Base-by-base conservation (phyloP, 1,284 basidiomycete genomes). In the Thecaphora thlaspeos region DNA sequence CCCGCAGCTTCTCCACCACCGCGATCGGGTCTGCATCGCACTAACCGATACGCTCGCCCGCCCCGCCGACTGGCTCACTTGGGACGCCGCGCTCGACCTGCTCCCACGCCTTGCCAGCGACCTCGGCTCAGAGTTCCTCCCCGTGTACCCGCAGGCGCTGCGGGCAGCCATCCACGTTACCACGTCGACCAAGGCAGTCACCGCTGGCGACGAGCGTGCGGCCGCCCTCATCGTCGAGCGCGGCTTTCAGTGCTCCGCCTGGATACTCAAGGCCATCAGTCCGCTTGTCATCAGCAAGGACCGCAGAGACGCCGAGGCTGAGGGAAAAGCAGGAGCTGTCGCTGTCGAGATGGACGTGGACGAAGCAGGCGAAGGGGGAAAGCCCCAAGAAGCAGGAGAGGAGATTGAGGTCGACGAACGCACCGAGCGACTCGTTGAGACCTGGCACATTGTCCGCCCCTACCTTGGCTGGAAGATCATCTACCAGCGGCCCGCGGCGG, bases 81-180 rank as follows among this genome's bases (percentile, higher is more conserved):
- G 67, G 61, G 75, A 76, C 46, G 71, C 73, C 11, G 59, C 67
- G 1, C 59, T 77, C 24, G 76, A 77, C 41, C 64, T 77, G 11
- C 51, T 76, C n/a, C 74, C 75, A 1, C 66, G 74, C n/a, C 63
- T 77, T 14, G 73, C 75, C 3, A 64, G 63, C 23, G 76, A 77
- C 24, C 55, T 76, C 15, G 63, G 66, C 9, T 59, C 68, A 15
- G 74, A 76, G 55, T 76, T 76, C 45, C 34, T 75, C 15, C 75
- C 73, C n/a, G 61, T 73, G 49, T 76, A 71, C 37, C 66, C 71
- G 1, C 45, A 43, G n/a, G 49, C 60, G 23, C 61, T 76, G 5
- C 48, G 43, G 14, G 68, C 71, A n/a, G 55, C 70, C 24, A 52
- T 77, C 2, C 61, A 66, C 28, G 58, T 68, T 21, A 71, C 75